These are phyloP conservation scores for Ampelomyces quisqualis DNA, from an alignment of 2,329 filamentous ascomycete genomes.

Conservation along the genomic window DNA sequence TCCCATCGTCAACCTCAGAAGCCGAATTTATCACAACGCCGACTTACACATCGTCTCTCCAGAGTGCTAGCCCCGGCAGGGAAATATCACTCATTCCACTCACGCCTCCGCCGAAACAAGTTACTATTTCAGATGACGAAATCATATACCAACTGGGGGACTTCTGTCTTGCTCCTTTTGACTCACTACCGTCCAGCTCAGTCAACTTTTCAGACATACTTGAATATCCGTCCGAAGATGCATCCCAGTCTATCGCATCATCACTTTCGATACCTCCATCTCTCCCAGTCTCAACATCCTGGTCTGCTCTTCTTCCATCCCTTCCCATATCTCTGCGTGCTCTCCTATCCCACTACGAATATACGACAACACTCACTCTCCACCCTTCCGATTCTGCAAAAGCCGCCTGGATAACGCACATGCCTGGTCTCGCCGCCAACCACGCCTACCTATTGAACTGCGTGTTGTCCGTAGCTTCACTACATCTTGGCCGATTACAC, in stretches of 20 bases:
- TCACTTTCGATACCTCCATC: constrained; percentile 19
- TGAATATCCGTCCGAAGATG: background rate
- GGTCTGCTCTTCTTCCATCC: constrained; percentile 28
- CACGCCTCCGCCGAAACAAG: background rate
- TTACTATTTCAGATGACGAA: background rate
- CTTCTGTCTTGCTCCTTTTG: background rate
- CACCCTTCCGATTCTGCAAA: constrained; percentile 34
- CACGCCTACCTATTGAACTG: constrained; percentile 50
- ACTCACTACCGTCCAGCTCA: no score
- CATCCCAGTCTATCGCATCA: background rate
- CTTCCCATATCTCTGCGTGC: constrained; percentile 27
- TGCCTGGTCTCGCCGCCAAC: constrained; percentile 45
- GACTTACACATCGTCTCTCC: constrained; percentile 8
- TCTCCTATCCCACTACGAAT: constrained; percentile 39
- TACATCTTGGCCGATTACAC: constrained; percentile 49
- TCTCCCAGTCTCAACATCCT: constrained; percentile 30
- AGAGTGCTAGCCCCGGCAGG: background rate
- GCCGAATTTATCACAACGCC: constrained; percentile 5
- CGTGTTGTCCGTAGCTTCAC: constrained; percentile 49
- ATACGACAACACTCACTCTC: constrained; percentile 35
- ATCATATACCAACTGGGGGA: background rate
- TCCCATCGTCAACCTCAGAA: background rate
- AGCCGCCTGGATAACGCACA: constrained; percentile 32
- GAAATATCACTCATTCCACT: background rate
- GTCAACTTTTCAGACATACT: no score